A percentile compares a stretch with the other conserved stretches of the same genome.
phyloP scores from a whole-genome alignment of 2,329 filamentous ascomycete genomes.

The Pseudocercospora cruenta region DNA sequence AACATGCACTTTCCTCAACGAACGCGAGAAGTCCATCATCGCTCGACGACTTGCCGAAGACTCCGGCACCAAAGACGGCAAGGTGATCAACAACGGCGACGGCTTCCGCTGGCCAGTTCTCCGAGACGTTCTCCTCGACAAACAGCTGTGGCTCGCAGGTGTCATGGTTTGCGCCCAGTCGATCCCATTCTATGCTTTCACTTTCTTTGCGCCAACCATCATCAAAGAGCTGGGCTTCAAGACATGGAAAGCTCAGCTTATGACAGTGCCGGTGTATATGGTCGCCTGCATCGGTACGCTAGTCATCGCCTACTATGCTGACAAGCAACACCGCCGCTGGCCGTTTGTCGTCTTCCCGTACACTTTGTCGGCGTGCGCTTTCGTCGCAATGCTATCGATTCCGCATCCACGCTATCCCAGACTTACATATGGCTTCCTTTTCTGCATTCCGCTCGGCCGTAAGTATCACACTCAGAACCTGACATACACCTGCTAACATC shows the following conservation, averaged over 20 bases:
- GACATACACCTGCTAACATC: background rate
- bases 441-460: constrained; percentile 57
- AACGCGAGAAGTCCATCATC: constrained; percentile 46
- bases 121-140: constrained; percentile 38
- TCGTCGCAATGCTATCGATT: constrained; percentile 46
- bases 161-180: constrained; percentile 49
- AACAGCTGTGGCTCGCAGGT: constrained; percentile 50
- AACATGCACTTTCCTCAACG: constrained; percentile 59
- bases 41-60: constrained; percentile 42
- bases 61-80: constrained; percentile 17
- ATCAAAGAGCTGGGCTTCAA: constrained; percentile 51
- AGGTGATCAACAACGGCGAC: constrained; percentile 45
- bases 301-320: constrained; percentile 22
- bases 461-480: constrained; percentile 57
- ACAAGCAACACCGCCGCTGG: constrained; percentile 26
- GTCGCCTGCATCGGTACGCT: constrained; percentile 31
- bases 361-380: constrained; percentile 28
- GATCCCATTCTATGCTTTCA: constrained; percentile 69
- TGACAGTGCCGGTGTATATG: constrained; percentile 51
- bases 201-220: constrained; percentile 62
- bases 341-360: constrained; percentile 27
- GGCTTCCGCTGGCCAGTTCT: constrained; percentile 34
- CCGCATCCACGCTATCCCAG: constrained; percentile 40
- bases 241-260: constrained; percentile 46
- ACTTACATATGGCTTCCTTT: constrained; percentile 58